Base-by-base conservation (phyloP, 352 stramenopile genomes). In the Globisporangium polare region DNA sequence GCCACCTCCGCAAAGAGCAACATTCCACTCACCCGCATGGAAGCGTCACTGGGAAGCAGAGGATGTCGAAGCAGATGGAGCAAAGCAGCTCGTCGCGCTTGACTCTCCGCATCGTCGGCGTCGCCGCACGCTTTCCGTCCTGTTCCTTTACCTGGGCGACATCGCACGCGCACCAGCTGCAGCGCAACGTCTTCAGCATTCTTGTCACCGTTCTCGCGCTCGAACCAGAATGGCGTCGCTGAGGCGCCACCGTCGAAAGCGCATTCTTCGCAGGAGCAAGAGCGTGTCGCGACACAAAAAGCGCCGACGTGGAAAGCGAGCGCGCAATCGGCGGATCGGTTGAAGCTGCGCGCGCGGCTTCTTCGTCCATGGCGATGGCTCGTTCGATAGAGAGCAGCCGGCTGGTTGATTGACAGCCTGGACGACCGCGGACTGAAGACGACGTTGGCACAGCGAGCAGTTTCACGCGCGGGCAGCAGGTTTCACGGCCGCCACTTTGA, bases 51-150 rank as follows among this genome's bases (percentile, higher is more conserved):
- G 83, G 83, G 54, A 88, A 92, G 63, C 75, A 74, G 18, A 92
- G 63, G 27, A 90, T 74, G 55, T 92, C 83, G 58, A 89, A 88
- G 78, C 83, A 92, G 51, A 92, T 92, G 20, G 81, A 77, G 59
- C 83, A 92, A 15, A 75, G 67, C 51, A 92, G 61, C 42, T 86
- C 72, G 18, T 89, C 77, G 10, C 67, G 67, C 4, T 59, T 47
- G 9, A 90, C 59, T 31, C 26, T 33, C 35, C 24, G 35, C 20
- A 58, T 12, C 15, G 53, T 24, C 33, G 45, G 37, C 17, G 7
- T 12, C 35, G 12, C 13, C 35, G 29, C 10, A 33, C n/a, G 52
- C 33, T 24, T 39, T 17, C 26, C 27, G 26, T 39, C 27, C 27
- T 58, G 39, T 22, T 35, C 39, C 2, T 3, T 6, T 9, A 8